Evolutionary conservation across 768 basidiomycete genomes (phyloP), one percentile per base, ranked within the genome.

Genomic region (Rhodotorula paludigena): DNA sequence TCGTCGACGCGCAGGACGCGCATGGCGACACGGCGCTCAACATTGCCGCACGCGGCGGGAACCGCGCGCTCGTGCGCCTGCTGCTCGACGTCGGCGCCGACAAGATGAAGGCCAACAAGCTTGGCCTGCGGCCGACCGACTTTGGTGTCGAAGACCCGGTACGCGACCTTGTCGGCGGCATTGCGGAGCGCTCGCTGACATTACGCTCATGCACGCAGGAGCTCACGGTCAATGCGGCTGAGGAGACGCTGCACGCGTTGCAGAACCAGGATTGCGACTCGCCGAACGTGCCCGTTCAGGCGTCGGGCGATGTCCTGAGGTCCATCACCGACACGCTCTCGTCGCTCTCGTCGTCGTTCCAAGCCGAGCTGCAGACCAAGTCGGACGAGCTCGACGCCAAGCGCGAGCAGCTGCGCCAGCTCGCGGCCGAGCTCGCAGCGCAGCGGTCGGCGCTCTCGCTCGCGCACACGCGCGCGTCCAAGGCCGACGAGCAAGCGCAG

Each of bases 11-110:
- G 48, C 90, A 91, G 78, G 96, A 99, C 76, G 86, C 89, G 72
- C 88, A 97, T 77, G 96, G 94, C 0, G 96, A 99, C 76, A 97
- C 94, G 0, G 91, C 91, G 12, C 78, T 99, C 74, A 96, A 96
- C 79, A 89, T 98, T 74, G 91, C 94, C 21, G 93, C 94, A 1
- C 80, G 94, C 63, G 88, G 98, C 1, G 96, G 96, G 3, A 96
- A 92, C 77, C 82, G 88, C 68, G 87, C 87, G 68, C 77, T 98
- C 66, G 92, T 97, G 21, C 82, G 88, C 74, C 87, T 90, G 6
- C 78, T 98, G 73, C 74, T 99, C 66, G 93, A 96, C 75, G 89
- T 92, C 14, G 92, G 92, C 20, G 96, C 94, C 10, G 94, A 98
- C 78, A 85, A 88, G 72, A 83, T 85, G 74, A 81, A 90, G 67